Evolutionary conservation across 805 yeast species (phyloP).

Genomic region (Scheffersomyces ergatensis): DNA sequence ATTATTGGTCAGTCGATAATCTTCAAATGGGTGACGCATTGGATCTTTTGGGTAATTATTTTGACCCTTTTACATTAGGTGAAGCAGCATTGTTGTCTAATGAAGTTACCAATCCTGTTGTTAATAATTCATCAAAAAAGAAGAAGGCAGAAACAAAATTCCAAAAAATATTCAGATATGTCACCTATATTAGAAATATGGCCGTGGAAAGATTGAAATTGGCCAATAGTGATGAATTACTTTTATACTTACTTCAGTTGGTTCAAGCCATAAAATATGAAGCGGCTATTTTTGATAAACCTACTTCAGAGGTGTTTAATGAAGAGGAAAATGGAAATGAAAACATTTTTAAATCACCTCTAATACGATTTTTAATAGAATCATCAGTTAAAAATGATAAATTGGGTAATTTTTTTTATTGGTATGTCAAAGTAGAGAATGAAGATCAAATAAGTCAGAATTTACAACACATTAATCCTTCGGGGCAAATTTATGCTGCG

Average conservation of each 20-base stretch:
- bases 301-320: neutral
- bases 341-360: constrained; percentile 46
- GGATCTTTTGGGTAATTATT: constrained; percentile 78
- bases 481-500: constrained; percentile 27
- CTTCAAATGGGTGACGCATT: constrained; percentile 82
- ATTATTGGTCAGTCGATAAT: constrained; percentile 60
- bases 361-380: constrained; percentile 72
- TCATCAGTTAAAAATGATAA: constrained; percentile 63
- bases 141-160: constrained; percentile 26
- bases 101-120: too few species aligned
- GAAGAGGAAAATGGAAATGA: neutral
- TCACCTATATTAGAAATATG: constrained; percentile 72
- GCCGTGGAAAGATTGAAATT: constrained; percentile 81
- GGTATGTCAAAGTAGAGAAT: constrained; percentile 88
- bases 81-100: constrained; percentile 2
- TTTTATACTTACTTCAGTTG: constrained; percentile 78
- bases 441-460: constrained; percentile 50
- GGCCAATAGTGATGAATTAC: constrained; percentile 78
- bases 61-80: constrained; percentile 46
- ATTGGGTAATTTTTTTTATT: constrained; percentile 81
- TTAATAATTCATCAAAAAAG: constrained; percentile 7
- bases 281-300: constrained; percentile 20
- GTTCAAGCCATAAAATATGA: constrained; percentile 93
- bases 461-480: constrained; percentile 1
- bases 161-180: constrained; percentile 28